Evolutionary conservation across 2,329 filamentous ascomycete genomes (phyloP).

Genomic region (Diaporthe velutina): DNA sequence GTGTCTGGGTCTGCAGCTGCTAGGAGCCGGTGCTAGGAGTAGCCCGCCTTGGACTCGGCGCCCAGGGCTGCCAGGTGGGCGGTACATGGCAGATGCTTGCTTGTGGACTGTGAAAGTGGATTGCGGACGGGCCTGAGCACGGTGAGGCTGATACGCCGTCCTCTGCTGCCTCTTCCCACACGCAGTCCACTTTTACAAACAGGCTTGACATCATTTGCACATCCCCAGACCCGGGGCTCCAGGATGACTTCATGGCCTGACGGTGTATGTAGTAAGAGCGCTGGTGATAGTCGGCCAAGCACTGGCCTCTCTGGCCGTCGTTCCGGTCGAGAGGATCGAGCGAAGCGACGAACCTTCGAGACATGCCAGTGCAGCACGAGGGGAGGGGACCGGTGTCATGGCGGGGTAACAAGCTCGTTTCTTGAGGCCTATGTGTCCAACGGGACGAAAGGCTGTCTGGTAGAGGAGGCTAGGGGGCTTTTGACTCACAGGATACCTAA

Average conservation of each 20-base stretch:
- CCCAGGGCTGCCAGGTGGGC: not conserved
- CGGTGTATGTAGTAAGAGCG: not conserved
- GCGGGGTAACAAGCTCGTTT: slow-evolving; percentile 23
- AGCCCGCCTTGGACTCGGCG: not conserved
- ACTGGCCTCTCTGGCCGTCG: not conserved
- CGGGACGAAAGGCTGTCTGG: not conserved
- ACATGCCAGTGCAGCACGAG: not conserved
- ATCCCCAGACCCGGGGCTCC: slow-evolving; percentile 8
- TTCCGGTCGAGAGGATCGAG: slow-evolving; percentile 9
- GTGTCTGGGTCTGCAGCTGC: slow-evolving; percentile 1
- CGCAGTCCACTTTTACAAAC: slow-evolving; percentile 32
- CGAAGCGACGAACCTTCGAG: not conserved
- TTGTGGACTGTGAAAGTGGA: slow-evolving; percentile 11
- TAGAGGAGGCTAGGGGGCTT: not conserved
- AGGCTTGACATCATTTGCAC: slow-evolving; percentile 33
- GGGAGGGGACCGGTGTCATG: slow-evolving; percentile 17
- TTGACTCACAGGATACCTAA: slow-evolving; percentile 13
- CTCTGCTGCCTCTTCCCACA: slow-evolving; percentile 14
- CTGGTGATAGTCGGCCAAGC: not conserved
- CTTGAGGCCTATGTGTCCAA: not conserved
- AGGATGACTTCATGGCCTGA: slow-evolving; percentile 30
- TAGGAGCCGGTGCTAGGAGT: not conserved
- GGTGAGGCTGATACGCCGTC: slow-evolving; percentile 16
- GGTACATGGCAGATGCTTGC: slow-evolving; percentile 20
- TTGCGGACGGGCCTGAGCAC: not conserved